Base-by-base conservation (phyloP, 345 rosid species). In the Lagerstroemia speciosa region DNA sequence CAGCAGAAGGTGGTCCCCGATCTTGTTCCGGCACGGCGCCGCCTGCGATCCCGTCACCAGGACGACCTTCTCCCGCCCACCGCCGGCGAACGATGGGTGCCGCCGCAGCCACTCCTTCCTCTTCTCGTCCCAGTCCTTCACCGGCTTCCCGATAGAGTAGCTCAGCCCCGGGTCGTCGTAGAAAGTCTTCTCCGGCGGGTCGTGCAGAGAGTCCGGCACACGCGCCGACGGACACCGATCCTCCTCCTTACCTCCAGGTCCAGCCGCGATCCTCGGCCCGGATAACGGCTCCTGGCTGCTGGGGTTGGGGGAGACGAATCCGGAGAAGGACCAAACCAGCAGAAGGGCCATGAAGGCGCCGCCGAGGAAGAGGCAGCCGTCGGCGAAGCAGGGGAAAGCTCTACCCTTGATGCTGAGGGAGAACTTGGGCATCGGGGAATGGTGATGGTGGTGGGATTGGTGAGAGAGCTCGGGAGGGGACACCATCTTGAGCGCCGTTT, bases 31-130 rank as follows among this genome's bases (percentile, higher is more conserved):
- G 73, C 99, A 94, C 22, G 99, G 91, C 24, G 72, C 69, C 11
- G 94, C 74, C 79, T 94, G 98, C 31, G 99, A 89, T 0, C 99
- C 99, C 8, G 99, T 88, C 36, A 94, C 82, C 70, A 94, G 67
- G 61, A 94, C 78, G 26, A 91, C 83, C 24, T 95, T 80, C 33
- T 87, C 89, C 2, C 76, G 72, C 1, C 88, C 72, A 32, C 89
- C 91, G 48, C 83, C 79, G 19, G 77, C 80, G 67, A 88, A 89
- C 40, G 93, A 81, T 0, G 96, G 98, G 43, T 94, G 99, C 9
- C 60, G 73, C 70, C 82, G 73, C 30, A 94, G 70, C 99, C 99
- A 91, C 43, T 74, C 80, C 55, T 65, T 75, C 57, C 98, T 75
- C 70, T 91, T 94, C 85, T 80, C 85, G 75, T 91, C 95, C 99